phyloP scores from a whole-genome alignment of 2,329 filamentous ascomycete species.

The Aspergillus ustus region DNA sequence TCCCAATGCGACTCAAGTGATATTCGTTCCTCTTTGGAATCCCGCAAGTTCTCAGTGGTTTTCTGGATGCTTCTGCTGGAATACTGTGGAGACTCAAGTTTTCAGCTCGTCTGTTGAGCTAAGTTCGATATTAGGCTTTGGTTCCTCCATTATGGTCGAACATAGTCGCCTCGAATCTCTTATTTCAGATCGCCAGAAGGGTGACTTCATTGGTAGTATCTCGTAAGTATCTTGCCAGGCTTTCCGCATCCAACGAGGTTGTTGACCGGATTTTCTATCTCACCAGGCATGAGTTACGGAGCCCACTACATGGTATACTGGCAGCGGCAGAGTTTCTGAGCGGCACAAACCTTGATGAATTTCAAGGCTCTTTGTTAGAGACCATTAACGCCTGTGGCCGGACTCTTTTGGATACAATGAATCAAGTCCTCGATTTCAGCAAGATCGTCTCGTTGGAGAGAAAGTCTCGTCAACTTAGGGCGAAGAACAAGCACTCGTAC shows the following conservation, averaged over 20 bases:
- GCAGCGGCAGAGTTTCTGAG: constrained; percentile 48
- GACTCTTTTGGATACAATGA: constrained; percentile 50
- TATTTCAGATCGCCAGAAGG: constrained; percentile 49
- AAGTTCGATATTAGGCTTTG: constrained; percentile 47
- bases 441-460: constrained; percentile 54
- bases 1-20: constrained; percentile 52
- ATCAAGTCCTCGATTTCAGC: constrained; percentile 54
- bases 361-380: constrained; percentile 45
- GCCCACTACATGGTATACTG: constrained; percentile 49
- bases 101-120: constrained; percentile 45
- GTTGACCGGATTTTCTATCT: neutral
- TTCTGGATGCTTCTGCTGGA: constrained; percentile 52
- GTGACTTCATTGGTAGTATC: constrained; percentile 51
- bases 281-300: constrained; percentile 46
- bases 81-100: constrained; percentile 39
- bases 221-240: constrained; percentile 29
- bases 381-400: constrained; percentile 48
- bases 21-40: constrained; percentile 59
- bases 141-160: constrained; percentile 49
- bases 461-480: constrained; percentile 41
- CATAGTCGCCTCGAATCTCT: constrained; percentile 48
- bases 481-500: constrained; percentile 28
- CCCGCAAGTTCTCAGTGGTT: constrained; percentile 53
- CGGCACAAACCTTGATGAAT: constrained; percentile 44
- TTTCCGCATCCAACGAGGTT: neutral